These are phyloP conservation scores for Hibiscus mutabilis DNA, from an alignment of 345 rosid species.

Conservation along the genomic window DNA sequence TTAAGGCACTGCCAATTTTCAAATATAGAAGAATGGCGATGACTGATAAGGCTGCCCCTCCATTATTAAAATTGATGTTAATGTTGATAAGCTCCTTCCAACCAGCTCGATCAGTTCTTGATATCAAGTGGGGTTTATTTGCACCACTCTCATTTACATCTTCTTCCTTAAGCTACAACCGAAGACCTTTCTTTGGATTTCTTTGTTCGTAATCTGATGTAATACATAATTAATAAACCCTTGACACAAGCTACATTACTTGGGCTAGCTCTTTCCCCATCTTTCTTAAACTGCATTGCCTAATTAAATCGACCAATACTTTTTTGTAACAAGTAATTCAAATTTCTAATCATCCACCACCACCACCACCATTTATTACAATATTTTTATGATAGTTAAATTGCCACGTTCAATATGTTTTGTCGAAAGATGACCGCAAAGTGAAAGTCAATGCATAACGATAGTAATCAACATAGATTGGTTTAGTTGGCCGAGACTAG, in stretches of 20 bases:
- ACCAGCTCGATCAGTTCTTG: not conserved
- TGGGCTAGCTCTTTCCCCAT: not conserved
- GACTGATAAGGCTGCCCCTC: not conserved
- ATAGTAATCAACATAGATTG: not conserved
- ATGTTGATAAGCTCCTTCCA: constrained; percentile 1
- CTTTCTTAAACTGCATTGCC: not conserved
- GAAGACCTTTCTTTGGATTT: not conserved
- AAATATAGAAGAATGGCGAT: not conserved
- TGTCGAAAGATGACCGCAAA: too few species aligned
- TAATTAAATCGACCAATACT: not conserved
- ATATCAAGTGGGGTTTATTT: not conserved
- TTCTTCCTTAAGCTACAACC: not conserved
- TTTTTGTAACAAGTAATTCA: not conserved
- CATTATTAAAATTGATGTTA: not conserved
- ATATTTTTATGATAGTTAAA: not conserved
- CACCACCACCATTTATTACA: not conserved
- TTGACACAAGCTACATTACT: not conserved
- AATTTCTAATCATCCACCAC: not conserved
- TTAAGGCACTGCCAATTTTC: not conserved
- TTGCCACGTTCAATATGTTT: not conserved
- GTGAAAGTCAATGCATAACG: not conserved
- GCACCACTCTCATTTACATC: not conserved
- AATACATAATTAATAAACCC: not conserved
- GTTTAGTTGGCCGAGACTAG: too few species aligned
- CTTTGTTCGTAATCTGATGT: not conserved